Percentiles rank a stretch among this genome's conserved stretches.
Conservation (phyloP, 495 filamentous ascomycete genomes). For the Poronia punctata region DNA sequence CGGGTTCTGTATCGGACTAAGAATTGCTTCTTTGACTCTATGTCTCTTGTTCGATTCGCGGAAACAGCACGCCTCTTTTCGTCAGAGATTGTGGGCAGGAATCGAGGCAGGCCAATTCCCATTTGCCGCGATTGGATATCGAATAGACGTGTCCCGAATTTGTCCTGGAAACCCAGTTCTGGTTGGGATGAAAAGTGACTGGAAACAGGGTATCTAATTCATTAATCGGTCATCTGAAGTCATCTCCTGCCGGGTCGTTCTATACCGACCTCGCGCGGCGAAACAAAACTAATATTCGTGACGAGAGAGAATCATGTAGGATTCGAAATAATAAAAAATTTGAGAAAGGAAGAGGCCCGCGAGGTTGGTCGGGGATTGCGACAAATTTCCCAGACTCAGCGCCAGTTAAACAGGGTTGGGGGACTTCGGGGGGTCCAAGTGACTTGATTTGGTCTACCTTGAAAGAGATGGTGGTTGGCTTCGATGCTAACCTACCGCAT, state of each 20-base stretch:
- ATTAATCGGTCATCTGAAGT: constrained; percentile 6
- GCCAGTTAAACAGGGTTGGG: constrained; percentile 1
- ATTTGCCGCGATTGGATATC: constrained; percentile 1
- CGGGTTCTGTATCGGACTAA: too few species aligned
- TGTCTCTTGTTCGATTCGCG: too few species aligned
- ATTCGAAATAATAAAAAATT: constrained; percentile 7
- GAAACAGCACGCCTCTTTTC: too few species aligned
- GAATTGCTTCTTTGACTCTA: too few species aligned
- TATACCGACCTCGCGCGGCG: constrained; percentile 4
- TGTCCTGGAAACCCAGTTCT: not conserved
- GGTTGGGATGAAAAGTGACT: constrained; percentile 7
- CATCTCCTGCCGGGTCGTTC: constrained; percentile 3
- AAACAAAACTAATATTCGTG: constrained; percentile 5
- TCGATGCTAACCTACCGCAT: too few species aligned
- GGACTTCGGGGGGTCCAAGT: too few species aligned
- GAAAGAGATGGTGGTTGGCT: too few species aligned
- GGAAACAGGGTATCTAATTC: constrained; percentile 3
- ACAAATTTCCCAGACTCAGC: constrained; percentile 13
- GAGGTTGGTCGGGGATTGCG: constrained; percentile 11
- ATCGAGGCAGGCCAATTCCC: not conserved
- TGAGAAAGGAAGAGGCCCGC: constrained; percentile 8
- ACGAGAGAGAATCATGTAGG: constrained; percentile 5
- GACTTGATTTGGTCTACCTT: too few species aligned
- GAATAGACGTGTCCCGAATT: not conserved
- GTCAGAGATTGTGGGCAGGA: constrained; percentile 2